Percentiles rank a stretch among this genome's conserved stretches.
Evolutionary conservation across 139 green algal genomes (phyloP).

Genomic region (Micractinium sp.): DNA sequence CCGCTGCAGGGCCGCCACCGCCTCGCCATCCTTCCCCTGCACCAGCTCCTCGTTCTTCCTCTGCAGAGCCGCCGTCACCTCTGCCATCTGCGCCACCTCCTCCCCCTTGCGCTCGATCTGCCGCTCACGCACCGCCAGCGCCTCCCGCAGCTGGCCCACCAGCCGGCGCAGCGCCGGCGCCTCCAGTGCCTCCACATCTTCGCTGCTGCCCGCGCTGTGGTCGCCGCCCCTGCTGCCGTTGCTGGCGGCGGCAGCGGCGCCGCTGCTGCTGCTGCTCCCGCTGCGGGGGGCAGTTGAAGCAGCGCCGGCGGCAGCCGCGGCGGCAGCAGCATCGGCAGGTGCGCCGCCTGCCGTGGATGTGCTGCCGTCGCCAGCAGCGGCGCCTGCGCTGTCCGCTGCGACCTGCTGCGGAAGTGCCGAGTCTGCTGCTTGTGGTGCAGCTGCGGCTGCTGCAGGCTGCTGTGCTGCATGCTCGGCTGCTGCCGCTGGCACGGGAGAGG

Average conservation of each 20-base stretch:
- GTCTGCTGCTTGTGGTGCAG: not conserved
- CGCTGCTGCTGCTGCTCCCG: not conserved
- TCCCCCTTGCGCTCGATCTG: conserved; percentile 66
- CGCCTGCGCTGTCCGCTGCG: not conserved
- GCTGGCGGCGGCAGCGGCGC: not conserved
- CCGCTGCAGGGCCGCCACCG: conserved; percentile 58
- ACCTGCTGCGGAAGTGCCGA: not conserved
- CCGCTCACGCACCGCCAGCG: conserved; percentile 57
- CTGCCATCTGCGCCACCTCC: conserved; percentile 44
- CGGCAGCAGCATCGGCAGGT: not conserved
- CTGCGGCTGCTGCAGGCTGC: not conserved
- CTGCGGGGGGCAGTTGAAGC: no score
- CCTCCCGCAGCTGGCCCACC: conserved; percentile 51
- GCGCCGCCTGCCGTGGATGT: not conserved
- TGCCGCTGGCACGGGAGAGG: not conserved
- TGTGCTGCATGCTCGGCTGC: not conserved
- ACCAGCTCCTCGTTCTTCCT: conserved; percentile 81
- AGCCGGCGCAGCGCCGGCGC: not conserved
- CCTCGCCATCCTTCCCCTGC: conserved; percentile 52
- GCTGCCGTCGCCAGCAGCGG: not conserved
- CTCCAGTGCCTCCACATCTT: not conserved
- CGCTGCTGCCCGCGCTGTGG: not conserved
- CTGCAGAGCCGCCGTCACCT: conserved; percentile 54
- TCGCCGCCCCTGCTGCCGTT: not conserved
- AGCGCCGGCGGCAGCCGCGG: not conserved